Percentiles rank a stretch among this genome's conserved stretches.
phyloP scores from a whole-genome alignment of 306 rosid species.

The Trichosanthes truncata region DNA sequence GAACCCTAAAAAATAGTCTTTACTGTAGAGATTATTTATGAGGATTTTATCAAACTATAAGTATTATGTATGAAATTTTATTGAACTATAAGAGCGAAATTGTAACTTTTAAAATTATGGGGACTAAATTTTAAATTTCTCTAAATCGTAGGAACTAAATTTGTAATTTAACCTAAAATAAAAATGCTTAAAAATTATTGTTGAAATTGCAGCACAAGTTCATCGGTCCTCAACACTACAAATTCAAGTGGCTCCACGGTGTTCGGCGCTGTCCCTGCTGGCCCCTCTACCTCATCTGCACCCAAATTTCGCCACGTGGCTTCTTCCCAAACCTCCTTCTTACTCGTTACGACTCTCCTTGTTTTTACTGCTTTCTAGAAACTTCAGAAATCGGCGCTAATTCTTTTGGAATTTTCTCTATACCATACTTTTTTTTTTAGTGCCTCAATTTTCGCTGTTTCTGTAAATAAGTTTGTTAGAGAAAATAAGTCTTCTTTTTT shows the following conservation, averaged over 20 bases:
- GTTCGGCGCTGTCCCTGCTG: conserved; percentile 8
- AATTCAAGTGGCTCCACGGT: conserved; percentile 13
- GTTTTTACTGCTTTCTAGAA: background rate
- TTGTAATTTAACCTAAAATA: no score
- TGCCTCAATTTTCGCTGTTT: background rate
- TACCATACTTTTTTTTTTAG: background rate
- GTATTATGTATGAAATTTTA: no score
- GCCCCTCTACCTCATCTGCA: conserved; percentile 1
- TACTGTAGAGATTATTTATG: no score
- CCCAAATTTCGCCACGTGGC: background rate
- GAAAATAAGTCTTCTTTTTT: no score
- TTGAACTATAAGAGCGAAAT: no score
- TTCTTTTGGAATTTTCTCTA: background rate
- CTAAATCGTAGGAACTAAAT: no score
- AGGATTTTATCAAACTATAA: no score
- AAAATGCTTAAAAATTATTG: background rate
- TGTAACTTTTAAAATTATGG: no score
- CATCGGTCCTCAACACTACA: conserved; percentile 9
- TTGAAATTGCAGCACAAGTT: conserved; percentile 3
- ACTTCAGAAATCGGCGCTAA: background rate
- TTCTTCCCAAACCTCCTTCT: background rate
- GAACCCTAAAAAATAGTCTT: no score
- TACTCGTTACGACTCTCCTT: background rate
- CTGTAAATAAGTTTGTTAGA: background rate
- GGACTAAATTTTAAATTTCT: no score